Evolutionary conservation across 2,329 filamentous ascomycete species (phyloP), one percentile per base, ranked within the genome.

Genomic region (Botrytis galanthina): DNA sequence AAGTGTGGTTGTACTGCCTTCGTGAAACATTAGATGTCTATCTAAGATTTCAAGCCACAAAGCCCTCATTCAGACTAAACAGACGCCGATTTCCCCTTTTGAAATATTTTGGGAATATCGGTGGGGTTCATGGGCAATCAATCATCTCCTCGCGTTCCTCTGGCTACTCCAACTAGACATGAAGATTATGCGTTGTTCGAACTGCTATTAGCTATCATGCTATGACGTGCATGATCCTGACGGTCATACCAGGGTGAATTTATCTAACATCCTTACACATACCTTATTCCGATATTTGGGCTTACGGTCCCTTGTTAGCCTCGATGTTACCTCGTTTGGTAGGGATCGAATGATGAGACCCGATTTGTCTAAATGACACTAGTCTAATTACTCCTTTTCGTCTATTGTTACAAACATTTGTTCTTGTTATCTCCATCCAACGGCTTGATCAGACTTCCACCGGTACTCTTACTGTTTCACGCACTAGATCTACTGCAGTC

Each of bases 371-470:
- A 64, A 54, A 64, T 32, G 44, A 71, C 22, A 39, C 69, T 64
- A 66, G 69, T 42, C 29, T 14, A 35, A 46, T 20, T n/a, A 39
- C 29, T 42, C 26, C 51, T 72, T 72, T 72, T 72, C 71, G 62
- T 72, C 16, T 42, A 68, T 69, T 44, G 61, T 35, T 54, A 42
- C 44, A 67, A 26, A 35, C 39, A 42, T 29, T 64, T 35, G 16
- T 68, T 29, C 46, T n/a, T 69, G 26, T 42, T 68, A 60, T 72
- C 62, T 72, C 69, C 51, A 68, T 44, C 29, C 71, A 72, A 72
- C 71, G 62, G 71, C 71, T 48, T 69, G 63, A 68, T 72, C 51
- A 72, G 42, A 72, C 51, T 48, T 48, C 62, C n/a, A 46, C 60
- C 42, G 48, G 62, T 69, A 59, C 63, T 69, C 51, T 57, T 54